Percentiles rank a stretch among this genome's conserved stretches.
Conservation (phyloP, 2,329 filamentous ascomycete genomes). For the Colletotrichum orbiculare region DNA sequence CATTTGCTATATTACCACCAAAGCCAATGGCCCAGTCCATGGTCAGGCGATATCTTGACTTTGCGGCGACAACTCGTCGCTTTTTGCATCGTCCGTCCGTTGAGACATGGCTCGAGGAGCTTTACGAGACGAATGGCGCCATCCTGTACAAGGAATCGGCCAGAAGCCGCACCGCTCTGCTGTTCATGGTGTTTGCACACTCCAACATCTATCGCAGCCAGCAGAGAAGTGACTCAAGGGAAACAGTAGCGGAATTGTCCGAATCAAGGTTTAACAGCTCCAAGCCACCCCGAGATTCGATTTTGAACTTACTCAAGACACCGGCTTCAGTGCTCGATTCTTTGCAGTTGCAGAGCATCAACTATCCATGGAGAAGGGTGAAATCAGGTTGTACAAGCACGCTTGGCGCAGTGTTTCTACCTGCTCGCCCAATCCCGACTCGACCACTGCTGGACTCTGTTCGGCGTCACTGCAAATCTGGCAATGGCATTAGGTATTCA, state of each 20-base stretch:
- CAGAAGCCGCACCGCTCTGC: conserved; percentile 51
- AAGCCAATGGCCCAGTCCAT: conserved; percentile 48
- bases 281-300: too few species aligned
- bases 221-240: conserved; percentile 29
- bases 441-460: conserved; percentile 59
- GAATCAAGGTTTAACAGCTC: neutral
- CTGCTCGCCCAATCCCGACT: conserved; percentile 56
- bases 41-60: conserved; percentile 64
- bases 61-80: conserved; percentile 65
- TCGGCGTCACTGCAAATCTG: conserved; percentile 54
- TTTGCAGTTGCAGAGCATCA: conserved; percentile 51
- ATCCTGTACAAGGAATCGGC: conserved; percentile 42
- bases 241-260: conserved; percentile 34
- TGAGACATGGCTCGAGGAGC: conserved; percentile 56
- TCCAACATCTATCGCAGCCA: conserved; percentile 53
- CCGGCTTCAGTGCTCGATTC: conserved; percentile 40
- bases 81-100: conserved; percentile 64
- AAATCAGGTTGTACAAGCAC: conserved; percentile 53
- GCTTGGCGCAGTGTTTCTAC: conserved; percentile 55
- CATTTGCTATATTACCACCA: conserved; percentile 53
- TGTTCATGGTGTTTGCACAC: conserved; percentile 64
- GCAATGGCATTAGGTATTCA: conserved; percentile 45
- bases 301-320: too few species aligned
- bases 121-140: conserved; percentile 47
- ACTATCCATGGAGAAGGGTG: conserved; percentile 50